A percentile compares a stretch with the other conserved stretches of the same genome.
phyloP scores from a whole-genome alignment of 352 stramenopile genomes.

The Globisporangium okanoganense region DNA sequence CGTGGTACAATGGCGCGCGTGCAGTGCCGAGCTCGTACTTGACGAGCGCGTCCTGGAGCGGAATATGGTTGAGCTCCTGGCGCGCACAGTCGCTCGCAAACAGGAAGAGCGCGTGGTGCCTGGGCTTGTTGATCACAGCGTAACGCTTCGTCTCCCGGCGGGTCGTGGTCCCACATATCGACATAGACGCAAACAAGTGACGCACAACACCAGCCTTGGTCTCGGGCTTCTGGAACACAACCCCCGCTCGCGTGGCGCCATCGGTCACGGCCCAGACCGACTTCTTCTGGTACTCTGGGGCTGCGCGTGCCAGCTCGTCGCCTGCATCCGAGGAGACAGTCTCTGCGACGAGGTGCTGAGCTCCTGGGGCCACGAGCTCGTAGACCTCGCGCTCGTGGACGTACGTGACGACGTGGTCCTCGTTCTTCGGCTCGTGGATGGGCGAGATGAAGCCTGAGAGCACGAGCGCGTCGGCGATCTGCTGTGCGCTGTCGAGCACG shows the following conservation, averaged over 20 bases:
- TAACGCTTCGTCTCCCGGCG: constrained; percentile 10
- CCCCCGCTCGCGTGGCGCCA: constrained; percentile 25
- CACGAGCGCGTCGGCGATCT: constrained; percentile 26
- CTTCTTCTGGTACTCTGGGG: constrained; percentile 7
- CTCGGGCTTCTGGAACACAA: constrained; percentile 19
- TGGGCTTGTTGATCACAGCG: constrained; percentile 21
- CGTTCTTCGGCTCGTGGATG: constrained; percentile 16
- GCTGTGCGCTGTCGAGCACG: constrained; percentile 17
- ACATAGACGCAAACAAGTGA: not conserved
- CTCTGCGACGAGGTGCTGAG: not conserved
- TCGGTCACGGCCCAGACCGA: constrained; percentile 37
- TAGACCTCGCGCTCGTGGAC: constrained; percentile 32
- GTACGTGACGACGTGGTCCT: constrained; percentile 17
- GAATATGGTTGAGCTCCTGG: constrained; percentile 10
- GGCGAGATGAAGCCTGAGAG: constrained; percentile 32
- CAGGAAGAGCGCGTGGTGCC: constrained; percentile 16
- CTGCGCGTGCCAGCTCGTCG: not conserved
- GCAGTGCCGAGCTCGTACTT: constrained; percentile 14
- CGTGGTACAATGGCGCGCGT: constrained; percentile 8
- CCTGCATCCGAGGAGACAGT: not conserved
- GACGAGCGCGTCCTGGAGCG: constrained; percentile 11
- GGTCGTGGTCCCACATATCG: not conserved
- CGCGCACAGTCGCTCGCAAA: constrained; percentile 16
- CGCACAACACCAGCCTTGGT: not conserved
- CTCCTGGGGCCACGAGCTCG: constrained; percentile 47